phyloP scores from a whole-genome alignment of 1,284 basidiomycete genomes.

The Ceratobasidium sp. region DNA sequence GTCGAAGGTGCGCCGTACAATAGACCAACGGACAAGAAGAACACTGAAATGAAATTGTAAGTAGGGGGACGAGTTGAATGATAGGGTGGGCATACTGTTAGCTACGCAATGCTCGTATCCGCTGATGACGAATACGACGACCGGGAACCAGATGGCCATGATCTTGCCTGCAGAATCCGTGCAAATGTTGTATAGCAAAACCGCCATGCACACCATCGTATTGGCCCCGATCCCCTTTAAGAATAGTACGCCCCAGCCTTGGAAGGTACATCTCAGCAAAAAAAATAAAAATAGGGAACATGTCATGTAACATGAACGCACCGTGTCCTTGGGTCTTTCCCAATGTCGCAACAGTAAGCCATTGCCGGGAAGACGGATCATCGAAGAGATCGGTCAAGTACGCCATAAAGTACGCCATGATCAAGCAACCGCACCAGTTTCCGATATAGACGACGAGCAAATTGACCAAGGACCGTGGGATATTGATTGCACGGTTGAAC shows the following conservation, averaged over 20 bases:
- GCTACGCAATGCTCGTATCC: conserved; percentile 51
- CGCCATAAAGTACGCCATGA: conserved; percentile 50
- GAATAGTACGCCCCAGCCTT: conserved; percentile 51
- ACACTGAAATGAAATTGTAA: conserved; percentile 46
- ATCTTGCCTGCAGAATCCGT: conserved; percentile 51
- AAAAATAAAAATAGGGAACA: neutral
- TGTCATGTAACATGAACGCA: neutral
- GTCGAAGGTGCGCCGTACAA: conserved; percentile 51
- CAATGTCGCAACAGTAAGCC: conserved; percentile 38
- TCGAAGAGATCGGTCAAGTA: conserved; percentile 50
- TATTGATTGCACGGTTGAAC: conserved; percentile 24
- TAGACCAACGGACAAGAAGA: conserved; percentile 51
- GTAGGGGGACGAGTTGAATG: neutral
- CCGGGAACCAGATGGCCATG: conserved; percentile 51
- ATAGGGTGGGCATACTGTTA: conserved; percentile 47
- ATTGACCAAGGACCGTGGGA: conserved; percentile 45
- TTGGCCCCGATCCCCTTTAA: conserved; percentile 51
- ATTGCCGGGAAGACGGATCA: conserved; percentile 43
- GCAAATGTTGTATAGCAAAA: conserved; percentile 48
- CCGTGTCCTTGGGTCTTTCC: conserved; percentile 41
- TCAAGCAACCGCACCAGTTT: conserved; percentile 50
- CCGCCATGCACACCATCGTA: conserved; percentile 51
- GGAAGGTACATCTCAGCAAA: conserved; percentile 23
- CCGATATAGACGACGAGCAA: conserved; percentile 49
- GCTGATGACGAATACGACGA: conserved; percentile 48